Evolutionary conservation across 306 rosid species (phyloP), one percentile per base, ranked within the genome.

Genomic region (Albizia julibrissin): DNA sequence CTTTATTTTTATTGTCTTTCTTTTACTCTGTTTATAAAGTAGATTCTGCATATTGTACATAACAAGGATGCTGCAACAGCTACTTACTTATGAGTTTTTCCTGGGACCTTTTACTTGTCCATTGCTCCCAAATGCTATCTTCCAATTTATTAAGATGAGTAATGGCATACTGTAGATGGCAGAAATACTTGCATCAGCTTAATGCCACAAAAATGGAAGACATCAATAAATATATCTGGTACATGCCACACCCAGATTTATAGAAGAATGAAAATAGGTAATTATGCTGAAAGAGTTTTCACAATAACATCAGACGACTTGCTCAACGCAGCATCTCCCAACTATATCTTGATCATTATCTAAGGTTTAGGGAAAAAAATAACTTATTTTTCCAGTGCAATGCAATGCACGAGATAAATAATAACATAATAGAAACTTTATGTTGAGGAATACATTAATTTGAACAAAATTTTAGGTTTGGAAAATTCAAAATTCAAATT

Each of bases 121-220:
- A 95, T 65, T 90, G 89, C 86, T 93, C 97, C 98, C 93, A 91
- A 83, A 95, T 90, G 91, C 90, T 93, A 84, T 95, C 98, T 90
- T 95, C 99, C 91, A 95, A 81, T 89, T 89, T 95, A 86, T 89
- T 93, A 83, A 95, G 88, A 85, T 95, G 97, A 86, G 69, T 93
- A 77, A 90, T 90, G 2, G 92, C 98, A 88, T 95, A 95, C 99
- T 95, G 93, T 71, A 73, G 78, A 89, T 52, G 70, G 74, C 69
- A 90, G 37, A 85, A 76, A 79, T 77, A 81, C 46, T 77, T 77
- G 27, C 31, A 82, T 69, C 83, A 86, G 54, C 56, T 81, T 61
- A 83, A 67, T 62, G 22, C 52, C 65, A 78, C 33, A 76, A 72
- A 31, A 80, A 47, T 65, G 67, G 68, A 72, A 74, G 9, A 81